These are phyloP conservation scores for Geotrichum ghanense DNA, from an alignment of 805 yeast species.

Conservation along the genomic window DNA sequence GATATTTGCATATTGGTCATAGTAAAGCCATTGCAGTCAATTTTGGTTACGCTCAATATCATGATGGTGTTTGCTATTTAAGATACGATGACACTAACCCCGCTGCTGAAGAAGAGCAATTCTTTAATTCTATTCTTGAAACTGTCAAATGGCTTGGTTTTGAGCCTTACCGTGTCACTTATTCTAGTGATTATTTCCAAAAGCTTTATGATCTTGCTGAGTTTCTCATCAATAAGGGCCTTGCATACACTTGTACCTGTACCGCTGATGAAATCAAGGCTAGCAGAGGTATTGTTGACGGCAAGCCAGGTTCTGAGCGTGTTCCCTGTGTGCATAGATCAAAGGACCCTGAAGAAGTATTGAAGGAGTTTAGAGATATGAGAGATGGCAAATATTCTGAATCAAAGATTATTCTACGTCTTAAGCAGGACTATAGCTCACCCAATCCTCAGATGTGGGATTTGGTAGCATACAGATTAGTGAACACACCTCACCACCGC, in stretches of 20 bases:
- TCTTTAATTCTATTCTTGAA: conserved; percentile 69
- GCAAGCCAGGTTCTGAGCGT: conserved; percentile 90
- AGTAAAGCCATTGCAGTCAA: conserved; percentile 96
- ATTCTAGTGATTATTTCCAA: conserved; percentile 93
- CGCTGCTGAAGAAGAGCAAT: conserved; percentile 93
- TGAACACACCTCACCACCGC: conserved; percentile 87
- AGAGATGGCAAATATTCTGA: conserved; percentile 77
- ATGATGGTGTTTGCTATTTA: conserved; percentile 80
- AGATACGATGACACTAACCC: conserved; percentile 98
- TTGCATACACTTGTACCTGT: conserved; percentile 89
- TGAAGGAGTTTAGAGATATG: conserved; percentile 80
- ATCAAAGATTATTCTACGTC: conserved; percentile 90
- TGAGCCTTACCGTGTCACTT: conserved; percentile 85
- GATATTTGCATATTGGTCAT: conserved; percentile 94
- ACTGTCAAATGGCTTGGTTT: conserved; percentile 94
- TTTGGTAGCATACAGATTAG: conserved; percentile 89
- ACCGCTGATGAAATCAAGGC: conserved; percentile 82
- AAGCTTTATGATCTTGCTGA: conserved; percentile 82
- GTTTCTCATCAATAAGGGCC: conserved; percentile 52
- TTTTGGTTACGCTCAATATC: conserved; percentile 88
- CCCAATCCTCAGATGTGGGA: conserved; percentile 99
- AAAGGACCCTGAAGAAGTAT: conserved; percentile 60
- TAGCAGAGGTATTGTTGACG: conserved; percentile 88
- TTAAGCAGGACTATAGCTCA: conserved; percentile 85
- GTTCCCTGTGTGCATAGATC: conserved; percentile 68